These are phyloP conservation scores for Discostella stelligeroides DNA, from an alignment of 108 stramenopile genomes.

Conservation along the genomic window DNA sequence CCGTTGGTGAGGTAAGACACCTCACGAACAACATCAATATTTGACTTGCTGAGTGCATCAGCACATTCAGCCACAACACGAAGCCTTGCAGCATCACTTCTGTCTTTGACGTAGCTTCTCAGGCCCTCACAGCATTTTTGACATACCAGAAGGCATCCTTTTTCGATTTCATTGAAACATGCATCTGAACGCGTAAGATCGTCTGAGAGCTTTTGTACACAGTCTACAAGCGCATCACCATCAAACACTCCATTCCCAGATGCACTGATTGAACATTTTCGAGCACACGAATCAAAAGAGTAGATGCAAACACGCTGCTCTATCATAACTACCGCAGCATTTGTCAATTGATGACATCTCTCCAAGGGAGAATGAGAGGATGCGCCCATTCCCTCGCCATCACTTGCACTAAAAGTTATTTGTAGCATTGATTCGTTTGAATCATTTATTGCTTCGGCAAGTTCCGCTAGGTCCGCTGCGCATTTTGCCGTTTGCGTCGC, in stretches of 20 bases:
- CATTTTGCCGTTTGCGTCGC: conserved; percentile 80
- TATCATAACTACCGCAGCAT: conserved; percentile 77
- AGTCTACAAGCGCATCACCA: conserved; percentile 70
- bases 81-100: conserved; percentile 81
- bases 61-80: conserved; percentile 89
- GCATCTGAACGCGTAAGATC: conserved; percentile 80
- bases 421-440: conserved; percentile 49
- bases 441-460: conserved; percentile 69
- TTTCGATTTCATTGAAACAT: conserved; percentile 82
- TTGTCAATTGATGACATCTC: conserved; percentile 59
- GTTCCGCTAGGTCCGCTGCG: conserved; percentile 78
- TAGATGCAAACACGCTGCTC: conserved; percentile 87
- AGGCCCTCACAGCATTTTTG: conserved; percentile 87
- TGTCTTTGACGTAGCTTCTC: conserved; percentile 80
- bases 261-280: conserved; percentile 74
- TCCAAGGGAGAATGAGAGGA: conserved; percentile 66
- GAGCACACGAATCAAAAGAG: conserved; percentile 85
- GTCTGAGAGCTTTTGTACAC: conserved; percentile 74
- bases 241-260: conserved; percentile 86
- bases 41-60: conserved; percentile 70
- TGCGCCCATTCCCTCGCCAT: conserved; percentile 26
- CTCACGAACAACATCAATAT: conserved; percentile 78
- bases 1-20: conserved; percentile 64
- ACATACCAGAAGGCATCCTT: conserved; percentile 81
- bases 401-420: conserved; percentile 27